These are phyloP conservation scores for Aspergillus viridinutans DNA, from an alignment of 2,329 filamentous ascomycete species.

Conservation along the genomic window DNA sequence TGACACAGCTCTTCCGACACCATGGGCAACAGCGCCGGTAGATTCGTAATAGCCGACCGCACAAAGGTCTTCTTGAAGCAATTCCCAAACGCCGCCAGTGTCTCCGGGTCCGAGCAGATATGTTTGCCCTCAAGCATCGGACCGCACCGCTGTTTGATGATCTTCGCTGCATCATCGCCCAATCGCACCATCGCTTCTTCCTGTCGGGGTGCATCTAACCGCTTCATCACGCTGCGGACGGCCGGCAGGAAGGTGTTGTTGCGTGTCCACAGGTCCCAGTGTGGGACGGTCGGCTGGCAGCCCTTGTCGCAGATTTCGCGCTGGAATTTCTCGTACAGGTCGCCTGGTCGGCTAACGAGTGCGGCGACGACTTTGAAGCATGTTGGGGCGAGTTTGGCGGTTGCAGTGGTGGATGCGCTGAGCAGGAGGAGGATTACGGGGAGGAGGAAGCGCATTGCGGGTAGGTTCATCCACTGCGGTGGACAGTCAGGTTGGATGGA, in stretches of 20 bases:
- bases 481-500: background rate
- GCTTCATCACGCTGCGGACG: conserved; percentile 30
- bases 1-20: conserved; percentile 27
- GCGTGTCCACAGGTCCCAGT: conserved; percentile 36
- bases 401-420: conserved; percentile 12
- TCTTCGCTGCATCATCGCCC: conserved; percentile 32
- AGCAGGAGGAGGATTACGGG: conserved; percentile 17
- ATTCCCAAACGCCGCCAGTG: conserved; percentile 30
- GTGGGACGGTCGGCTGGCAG: conserved; percentile 31
- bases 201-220: conserved; percentile 26
- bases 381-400: conserved; percentile 51
- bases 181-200: conserved; percentile 29
- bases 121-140: conserved; percentile 27
- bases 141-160: conserved; percentile 29
- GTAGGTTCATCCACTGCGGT: background rate
- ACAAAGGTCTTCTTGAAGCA: conserved; percentile 33
- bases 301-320: conserved; percentile 30
- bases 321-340: conserved; percentile 32
- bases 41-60: conserved; percentile 26
- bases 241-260: conserved; percentile 33
- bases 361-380: conserved; percentile 86
- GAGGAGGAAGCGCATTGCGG: conserved; percentile 19
- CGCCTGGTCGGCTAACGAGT: conserved; percentile 26
- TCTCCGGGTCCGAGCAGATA: conserved; percentile 30
- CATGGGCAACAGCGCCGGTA: conserved; percentile 28